These are phyloP conservation scores for Biscogniauxia sp. DNA, from an alignment of 2,329 filamentous ascomycete species.

Conservation along the genomic window DNA sequence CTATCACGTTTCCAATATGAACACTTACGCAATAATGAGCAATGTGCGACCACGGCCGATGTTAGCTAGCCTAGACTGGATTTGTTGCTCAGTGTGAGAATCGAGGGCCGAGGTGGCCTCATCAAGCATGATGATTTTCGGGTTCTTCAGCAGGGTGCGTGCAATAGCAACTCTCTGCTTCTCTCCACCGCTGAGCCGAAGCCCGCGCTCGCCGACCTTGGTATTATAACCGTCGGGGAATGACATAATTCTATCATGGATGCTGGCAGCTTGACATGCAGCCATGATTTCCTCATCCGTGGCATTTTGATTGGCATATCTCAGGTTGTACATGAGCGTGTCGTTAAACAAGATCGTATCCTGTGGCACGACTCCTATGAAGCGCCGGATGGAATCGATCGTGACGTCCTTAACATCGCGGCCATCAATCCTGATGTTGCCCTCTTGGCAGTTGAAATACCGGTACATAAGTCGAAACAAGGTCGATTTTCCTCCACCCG, in stretches of 20 bases:
- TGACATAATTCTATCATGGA: constrained; percentile 85
- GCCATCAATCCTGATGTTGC: constrained; percentile 81
- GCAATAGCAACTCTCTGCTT: constrained; percentile 94
- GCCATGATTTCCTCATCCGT: constrained; percentile 78
- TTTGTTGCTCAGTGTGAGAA: constrained; percentile 89
- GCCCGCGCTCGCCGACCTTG: constrained; percentile 85
- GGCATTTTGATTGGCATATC: constrained; percentile 79
- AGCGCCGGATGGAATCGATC: constrained; percentile 86
- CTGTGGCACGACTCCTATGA: constrained; percentile 95
- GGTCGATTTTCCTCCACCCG: constrained; percentile 94
- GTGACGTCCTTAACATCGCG: constrained; percentile 81
- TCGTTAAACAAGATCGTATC: constrained; percentile 96
- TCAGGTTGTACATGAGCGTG: constrained; percentile 89
- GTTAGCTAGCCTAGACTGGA: constrained; percentile 79
- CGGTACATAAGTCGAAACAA: constrained; percentile 94
- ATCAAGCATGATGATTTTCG: constrained; percentile 87
- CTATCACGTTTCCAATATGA: background rate
- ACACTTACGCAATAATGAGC: constrained; percentile 83
- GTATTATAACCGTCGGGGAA: constrained; percentile 89
- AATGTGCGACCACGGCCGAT: constrained; percentile 85
- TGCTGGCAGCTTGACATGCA: constrained; percentile 82
- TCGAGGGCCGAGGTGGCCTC: constrained; percentile 91
- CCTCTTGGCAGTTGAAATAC: constrained; percentile 84
- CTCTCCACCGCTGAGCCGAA: constrained; percentile 85
- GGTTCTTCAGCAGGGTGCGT: constrained; percentile 87